Conservation (phyloP, 768 basidiomycete genomes). For the Tephrocybe sp. region DNA sequence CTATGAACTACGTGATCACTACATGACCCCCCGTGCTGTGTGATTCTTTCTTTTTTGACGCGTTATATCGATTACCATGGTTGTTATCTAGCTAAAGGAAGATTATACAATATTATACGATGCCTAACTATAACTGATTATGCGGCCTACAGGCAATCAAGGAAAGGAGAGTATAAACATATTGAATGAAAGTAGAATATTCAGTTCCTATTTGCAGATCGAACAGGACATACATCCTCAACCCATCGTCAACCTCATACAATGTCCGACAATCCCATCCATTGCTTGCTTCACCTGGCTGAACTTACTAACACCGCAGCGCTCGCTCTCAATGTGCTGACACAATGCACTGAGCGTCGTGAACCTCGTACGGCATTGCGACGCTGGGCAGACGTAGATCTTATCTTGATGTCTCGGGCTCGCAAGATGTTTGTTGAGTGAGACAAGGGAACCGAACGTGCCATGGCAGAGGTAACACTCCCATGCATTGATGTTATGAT, state of each 20-base stretch:
- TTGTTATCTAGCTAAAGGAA: no score
- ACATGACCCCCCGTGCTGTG: no score
- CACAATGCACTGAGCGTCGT: conserved; percentile 54
- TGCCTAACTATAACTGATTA: no score
- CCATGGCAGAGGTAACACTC: conserved; percentile 66
- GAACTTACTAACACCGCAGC: conserved; percentile 54
- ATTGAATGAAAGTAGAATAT: no score
- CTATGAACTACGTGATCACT: no score
- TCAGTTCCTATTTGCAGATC: no score
- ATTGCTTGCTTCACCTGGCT: conserved; percentile 36
- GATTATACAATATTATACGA: no score
- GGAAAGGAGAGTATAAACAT: no score
- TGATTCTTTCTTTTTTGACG: no score
- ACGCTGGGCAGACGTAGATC: conserved; percentile 53
- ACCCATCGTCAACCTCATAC: conserved; percentile 23
- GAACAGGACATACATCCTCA: conserved; percentile 2
- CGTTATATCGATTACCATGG: no score
- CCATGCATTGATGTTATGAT: conserved; percentile 46
- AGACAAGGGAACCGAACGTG: conserved; percentile 34
- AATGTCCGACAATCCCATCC: conserved; percentile 28
- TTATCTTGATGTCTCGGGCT: conserved; percentile 57
- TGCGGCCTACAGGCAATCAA: no score
- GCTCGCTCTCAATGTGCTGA: conserved; percentile 65
- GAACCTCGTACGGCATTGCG: conserved; percentile 42
- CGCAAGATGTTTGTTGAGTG: conserved; percentile 60